A percentile compares a stretch with the other conserved stretches of the same genome.
These are phyloP conservation scores for Sporormia fimetaria DNA, from an alignment of 495 filamentous ascomycete species.

Conservation along the genomic window DNA sequence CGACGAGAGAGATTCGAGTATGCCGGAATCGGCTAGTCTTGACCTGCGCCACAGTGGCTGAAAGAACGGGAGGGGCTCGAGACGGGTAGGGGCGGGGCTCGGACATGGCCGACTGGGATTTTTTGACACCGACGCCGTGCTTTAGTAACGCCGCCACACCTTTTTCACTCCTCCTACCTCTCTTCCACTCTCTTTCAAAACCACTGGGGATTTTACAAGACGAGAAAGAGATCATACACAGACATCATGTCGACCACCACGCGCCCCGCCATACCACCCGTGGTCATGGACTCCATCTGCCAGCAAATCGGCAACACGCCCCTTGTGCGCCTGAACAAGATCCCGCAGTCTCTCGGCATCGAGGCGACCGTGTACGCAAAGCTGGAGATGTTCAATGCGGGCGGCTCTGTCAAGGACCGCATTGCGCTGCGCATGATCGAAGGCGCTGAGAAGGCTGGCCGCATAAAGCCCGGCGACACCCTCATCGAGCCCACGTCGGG, in stretches of 20 bases:
- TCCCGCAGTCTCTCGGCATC: conserved; percentile 82
- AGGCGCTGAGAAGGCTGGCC: conserved; percentile 76
- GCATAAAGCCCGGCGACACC: conserved; percentile 94
- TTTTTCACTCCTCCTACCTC: not conserved
- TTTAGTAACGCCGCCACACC: too few species aligned
- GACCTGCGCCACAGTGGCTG: too few species aligned
- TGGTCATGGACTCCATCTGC: conserved; percentile 47
- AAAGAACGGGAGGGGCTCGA: too few species aligned
- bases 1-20: too few species aligned
- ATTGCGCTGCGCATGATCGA: conserved; percentile 98
- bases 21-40: too few species aligned
- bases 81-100: too few species aligned
- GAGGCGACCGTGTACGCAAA: conserved; percentile 88
- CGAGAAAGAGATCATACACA: too few species aligned
- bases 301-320: conserved; percentile 89
- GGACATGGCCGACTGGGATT: too few species aligned
- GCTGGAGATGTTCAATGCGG: conserved; percentile 92
- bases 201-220: too few species aligned
- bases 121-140: too few species aligned
- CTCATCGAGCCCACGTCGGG: conserved; percentile 96
- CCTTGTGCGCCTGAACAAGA: conserved; percentile 78
- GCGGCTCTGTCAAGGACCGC: conserved; percentile 94
- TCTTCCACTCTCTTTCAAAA: not conserved
- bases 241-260: conserved; percentile 40
- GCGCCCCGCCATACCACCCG: conserved; percentile 42